Base-by-base conservation (phyloP, 169 alveolate species). In the Babesia gibsoni region DNA sequence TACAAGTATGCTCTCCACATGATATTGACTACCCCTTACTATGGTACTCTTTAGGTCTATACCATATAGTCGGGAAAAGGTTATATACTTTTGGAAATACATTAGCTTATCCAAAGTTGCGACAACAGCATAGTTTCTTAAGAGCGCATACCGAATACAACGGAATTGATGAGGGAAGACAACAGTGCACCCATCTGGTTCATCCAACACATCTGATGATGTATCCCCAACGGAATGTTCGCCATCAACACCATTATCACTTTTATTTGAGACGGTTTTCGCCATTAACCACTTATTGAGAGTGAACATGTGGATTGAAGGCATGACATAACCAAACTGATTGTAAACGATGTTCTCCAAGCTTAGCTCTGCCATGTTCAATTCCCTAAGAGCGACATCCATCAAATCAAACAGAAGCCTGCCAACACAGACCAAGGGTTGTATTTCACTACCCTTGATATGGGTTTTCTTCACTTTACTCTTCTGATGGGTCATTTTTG, bases 21-120 rank as follows among this genome's bases (percentile, higher is more conserved):
- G 78, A 46, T 52, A 81, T 50, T 81, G 89, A n/a, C 84, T 65
- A 23, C 89, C 89, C 30, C 89, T 53, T 27, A 65, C 79, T 16
- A 81, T 81, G 42, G 79, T 48, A 46, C 84, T 72, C 68, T 72
- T 72, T 7, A 81, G 58, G 41, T 81, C 89, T 7, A 81, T 68
- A 12, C 79, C 84, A 25, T 66, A 48, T 46, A 72, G 73, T 46
- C 56, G 61, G 54, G 82, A 45, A 41, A 81, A 81, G 27, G 67
- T 59, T 50, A 65, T 67, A 33, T 64, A 72, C 54, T 48, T 70
- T 46, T 68, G 78, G 33, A 81, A 68, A 54, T 48, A 81, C 59
- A 59, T 52, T 52, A 81, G 52, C 52, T 70, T 81, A 41, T 81
- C 84, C 46, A 72, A 70, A 36, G 79, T 81, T 41, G 73, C 69